These are phyloP conservation scores for Tardiomyces blankii DNA, from an alignment of 1,139 yeast species.

Conservation along the genomic window DNA sequence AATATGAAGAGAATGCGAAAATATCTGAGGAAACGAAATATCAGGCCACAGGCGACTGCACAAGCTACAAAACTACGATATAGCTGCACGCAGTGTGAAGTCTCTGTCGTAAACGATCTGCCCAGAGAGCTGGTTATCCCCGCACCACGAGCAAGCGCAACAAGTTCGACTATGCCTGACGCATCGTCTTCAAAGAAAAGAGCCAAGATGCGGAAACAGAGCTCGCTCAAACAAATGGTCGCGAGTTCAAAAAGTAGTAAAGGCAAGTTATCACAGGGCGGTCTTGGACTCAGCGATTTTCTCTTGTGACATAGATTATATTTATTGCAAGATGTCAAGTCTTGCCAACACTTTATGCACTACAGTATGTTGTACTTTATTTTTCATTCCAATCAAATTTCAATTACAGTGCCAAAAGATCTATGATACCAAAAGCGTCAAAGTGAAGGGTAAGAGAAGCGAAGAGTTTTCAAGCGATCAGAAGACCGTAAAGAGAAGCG, in stretches of 20 bases:
- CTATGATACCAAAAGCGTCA: neutral
- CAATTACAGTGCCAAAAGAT: neutral
- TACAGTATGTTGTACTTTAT: conserved; percentile 1
- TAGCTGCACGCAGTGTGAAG: conserved; percentile 3
- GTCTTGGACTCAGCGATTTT: conserved; percentile 2
- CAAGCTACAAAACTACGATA: conserved; percentile 3
- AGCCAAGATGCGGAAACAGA: conserved; percentile 10
- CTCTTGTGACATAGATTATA: neutral
- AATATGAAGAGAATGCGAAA: neutral
- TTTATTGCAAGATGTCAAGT: neutral
- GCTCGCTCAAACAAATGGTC: conserved; percentile 5
- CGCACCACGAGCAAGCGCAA: neutral
- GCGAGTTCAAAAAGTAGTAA: conserved; percentile 5
- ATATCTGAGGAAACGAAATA: neutral
- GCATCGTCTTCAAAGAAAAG: conserved; percentile 7
- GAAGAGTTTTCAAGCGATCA: no score
- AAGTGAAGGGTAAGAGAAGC: no score
- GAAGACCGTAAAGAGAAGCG: no score
- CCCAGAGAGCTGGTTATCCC: neutral
- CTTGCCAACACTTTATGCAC: neutral
- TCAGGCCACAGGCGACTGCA: neutral
- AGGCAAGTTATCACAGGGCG: neutral
- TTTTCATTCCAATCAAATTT: conserved; percentile 1
- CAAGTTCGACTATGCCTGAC: neutral
- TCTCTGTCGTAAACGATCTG: neutral